Evolutionary conservation across 1,139 yeast genomes (phyloP).

Genomic region (Saccharomyces hybrid): DNA sequence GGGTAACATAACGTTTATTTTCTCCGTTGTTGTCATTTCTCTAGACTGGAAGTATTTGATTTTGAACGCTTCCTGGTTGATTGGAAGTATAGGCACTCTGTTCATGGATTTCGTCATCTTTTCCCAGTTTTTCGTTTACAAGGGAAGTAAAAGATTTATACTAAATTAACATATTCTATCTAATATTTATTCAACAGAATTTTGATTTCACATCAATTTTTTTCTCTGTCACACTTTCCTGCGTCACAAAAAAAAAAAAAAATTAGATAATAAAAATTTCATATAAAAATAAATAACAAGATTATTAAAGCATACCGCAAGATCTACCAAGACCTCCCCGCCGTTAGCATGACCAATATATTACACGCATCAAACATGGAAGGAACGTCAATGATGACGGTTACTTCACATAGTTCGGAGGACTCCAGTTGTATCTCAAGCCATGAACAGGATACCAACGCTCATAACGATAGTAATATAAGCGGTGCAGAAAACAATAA

Average conservation of each 20-base stretch:
- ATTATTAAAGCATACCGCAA: neutral
- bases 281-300: neutral
- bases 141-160: neutral
- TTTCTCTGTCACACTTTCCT: neutral
- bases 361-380: neutral
- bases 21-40: conserved; percentile 73
- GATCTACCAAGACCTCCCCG: too few relatives aligned
- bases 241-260: neutral
- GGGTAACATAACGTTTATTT: conserved; percentile 83
- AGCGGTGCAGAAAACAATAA: neutral
- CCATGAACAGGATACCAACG: neutral
- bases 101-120: conserved; percentile 78
- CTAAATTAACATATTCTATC: neutral
- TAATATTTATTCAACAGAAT: neutral
- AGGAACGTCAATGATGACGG: neutral
- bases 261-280: neutral
- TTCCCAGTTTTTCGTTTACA: conserved; percentile 77
- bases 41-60: conserved; percentile 59
- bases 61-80: conserved; percentile 85
- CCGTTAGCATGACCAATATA: neutral
- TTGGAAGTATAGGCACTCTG: conserved; percentile 86
- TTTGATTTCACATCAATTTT: neutral
- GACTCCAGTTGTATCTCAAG: neutral
- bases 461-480: neutral
- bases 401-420: neutral